phyloP scores from a whole-genome alignment of 805 yeast species.

The Ogataea corticis region DNA sequence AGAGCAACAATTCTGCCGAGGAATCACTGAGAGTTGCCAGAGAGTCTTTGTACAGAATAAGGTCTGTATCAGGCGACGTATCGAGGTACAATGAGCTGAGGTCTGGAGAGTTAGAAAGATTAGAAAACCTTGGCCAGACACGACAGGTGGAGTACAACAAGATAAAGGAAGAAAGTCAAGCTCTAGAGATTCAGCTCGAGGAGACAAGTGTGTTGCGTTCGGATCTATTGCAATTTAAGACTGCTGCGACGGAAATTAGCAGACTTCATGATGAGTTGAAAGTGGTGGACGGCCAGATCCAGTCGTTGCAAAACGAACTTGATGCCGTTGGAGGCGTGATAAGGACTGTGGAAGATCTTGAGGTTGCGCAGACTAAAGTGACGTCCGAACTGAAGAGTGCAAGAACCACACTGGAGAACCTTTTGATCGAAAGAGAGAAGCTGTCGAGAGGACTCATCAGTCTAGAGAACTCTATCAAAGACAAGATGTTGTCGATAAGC shows the following conservation, averaged over 20 bases:
- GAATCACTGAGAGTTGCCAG: constrained; percentile 30
- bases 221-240: constrained; percentile 4
- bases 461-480: constrained; percentile 53
- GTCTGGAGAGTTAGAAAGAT: constrained; percentile 1
- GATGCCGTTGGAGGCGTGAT: constrained; percentile 23
- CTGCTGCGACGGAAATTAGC: constrained; percentile 37
- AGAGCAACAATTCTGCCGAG: constrained; percentile 19
- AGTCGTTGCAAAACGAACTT: constrained; percentile 17
- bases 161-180: not conserved
- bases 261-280: constrained; percentile 37
- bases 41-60: constrained; percentile 28
- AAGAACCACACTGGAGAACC: constrained; percentile 36
- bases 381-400: constrained; percentile 40
- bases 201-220: not conserved
- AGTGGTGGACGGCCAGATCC: constrained; percentile 27
- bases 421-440: constrained; percentile 45
- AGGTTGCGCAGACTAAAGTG: constrained; percentile 41
- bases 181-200: not conserved
- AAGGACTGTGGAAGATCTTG: constrained; percentile 46
- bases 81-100: constrained; percentile 18
- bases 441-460: constrained; percentile 44
- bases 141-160: not conserved
- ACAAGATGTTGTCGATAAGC: constrained; percentile 51
- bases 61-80: constrained; percentile 31
- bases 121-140: not conserved